Conservation (phyloP, 495 filamentous ascomycete species). For the Annulohypoxylon maeteangense region DNA sequence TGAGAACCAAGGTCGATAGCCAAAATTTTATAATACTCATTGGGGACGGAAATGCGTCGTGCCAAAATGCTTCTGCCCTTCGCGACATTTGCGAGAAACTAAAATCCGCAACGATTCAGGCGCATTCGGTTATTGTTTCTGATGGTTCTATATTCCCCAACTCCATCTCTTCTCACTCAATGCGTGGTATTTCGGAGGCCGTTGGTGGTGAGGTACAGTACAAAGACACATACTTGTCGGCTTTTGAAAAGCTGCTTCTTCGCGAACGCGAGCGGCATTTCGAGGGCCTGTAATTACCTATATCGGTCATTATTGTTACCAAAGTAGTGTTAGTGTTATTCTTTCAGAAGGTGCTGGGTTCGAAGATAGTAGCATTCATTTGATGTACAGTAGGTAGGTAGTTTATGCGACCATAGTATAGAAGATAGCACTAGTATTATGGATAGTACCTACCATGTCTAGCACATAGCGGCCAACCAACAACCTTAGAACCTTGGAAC, state of each 20-base stretch:
- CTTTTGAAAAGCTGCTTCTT: conserved; percentile 9
- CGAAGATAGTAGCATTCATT: too few species aligned
- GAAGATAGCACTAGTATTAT: too few species aligned
- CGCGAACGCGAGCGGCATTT: conserved; percentile 15
- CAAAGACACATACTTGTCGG: conserved; percentile 13
- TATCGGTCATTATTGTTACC: neutral
- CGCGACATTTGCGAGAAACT: neutral
- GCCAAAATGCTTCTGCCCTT: neutral
- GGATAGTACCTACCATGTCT: too few species aligned
- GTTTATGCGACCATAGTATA: too few species aligned
- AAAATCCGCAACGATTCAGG: neutral
- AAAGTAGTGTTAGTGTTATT: too few species aligned
- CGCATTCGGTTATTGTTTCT: conserved; percentile 10
- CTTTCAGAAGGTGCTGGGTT: too few species aligned
- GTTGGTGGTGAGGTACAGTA: conserved; percentile 4
- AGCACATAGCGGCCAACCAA: too few species aligned
- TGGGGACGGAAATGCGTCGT: conserved; percentile 13
- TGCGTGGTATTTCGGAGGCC: conserved; percentile 4
- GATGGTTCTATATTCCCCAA: neutral
- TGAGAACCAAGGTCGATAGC: neutral
- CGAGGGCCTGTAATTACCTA: neutral
- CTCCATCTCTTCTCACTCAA: too few species aligned
- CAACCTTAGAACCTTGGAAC: too few species aligned
- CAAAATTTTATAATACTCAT: conserved; percentile 12
- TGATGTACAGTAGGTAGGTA: too few species aligned